Conservation (phyloP, 2,329 filamentous ascomycete species). For the Cladosporium austrohemisphaericum region DNA sequence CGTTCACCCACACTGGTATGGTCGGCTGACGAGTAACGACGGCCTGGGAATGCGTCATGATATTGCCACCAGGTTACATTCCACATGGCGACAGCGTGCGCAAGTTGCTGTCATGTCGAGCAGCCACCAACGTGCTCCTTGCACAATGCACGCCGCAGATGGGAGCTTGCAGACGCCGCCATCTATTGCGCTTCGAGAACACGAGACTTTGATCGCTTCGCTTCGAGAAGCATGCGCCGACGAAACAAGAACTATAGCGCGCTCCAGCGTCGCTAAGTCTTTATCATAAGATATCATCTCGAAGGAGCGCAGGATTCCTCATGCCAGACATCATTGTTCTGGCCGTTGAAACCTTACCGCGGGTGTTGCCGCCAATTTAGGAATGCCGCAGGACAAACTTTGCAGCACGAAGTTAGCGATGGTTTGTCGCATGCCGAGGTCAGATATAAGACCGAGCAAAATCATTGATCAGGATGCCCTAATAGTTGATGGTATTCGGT, state of each 20-base stretch:
- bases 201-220: background rate
- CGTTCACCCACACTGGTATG: no score
- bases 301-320: slow-evolving; percentile 1
- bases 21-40: background rate
- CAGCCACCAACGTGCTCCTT: slow-evolving; percentile 8
- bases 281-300: no score
- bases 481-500: background rate
- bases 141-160: slow-evolving; percentile 5
- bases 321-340: background rate
- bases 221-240: slow-evolving; percentile 7
- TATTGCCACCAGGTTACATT: background rate
- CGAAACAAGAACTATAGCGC: background rate
- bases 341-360: slow-evolving; percentile 5
- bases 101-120: background rate
- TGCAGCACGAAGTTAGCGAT: background rate
- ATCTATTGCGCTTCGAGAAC: background rate
- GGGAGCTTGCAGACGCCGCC: background rate
- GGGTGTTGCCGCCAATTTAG: background rate
- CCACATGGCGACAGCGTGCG: no score
- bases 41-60: no score
- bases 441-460: background rate
- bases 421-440: background rate
- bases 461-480: background rate
- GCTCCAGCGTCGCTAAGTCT: background rate
- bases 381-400: background rate